phyloP scores from a whole-genome alignment of 768 basidiomycete genomes.

The Lactarius evosmus region DNA sequence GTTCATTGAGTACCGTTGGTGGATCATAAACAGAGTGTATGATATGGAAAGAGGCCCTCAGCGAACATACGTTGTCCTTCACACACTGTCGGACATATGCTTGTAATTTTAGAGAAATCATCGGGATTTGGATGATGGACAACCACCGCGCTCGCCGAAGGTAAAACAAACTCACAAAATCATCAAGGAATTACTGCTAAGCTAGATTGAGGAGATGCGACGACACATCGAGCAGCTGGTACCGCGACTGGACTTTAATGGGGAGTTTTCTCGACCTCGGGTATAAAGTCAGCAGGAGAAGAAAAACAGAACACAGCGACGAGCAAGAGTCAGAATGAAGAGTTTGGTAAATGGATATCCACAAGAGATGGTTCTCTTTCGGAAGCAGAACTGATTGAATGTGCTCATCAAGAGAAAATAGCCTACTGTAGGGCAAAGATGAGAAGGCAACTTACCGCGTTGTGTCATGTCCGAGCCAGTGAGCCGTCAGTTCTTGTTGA shows the following conservation, averaged over 20 bases:
- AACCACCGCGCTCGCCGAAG: background rate
- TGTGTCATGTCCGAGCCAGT: background rate
- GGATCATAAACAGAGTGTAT: background rate
- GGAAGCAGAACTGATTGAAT: slow-evolving; percentile 30
- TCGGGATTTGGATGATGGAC: slow-evolving; percentile 16
- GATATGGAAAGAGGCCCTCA: slow-evolving; percentile 21
- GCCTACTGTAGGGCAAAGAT: background rate
- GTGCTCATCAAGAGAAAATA: slow-evolving; percentile 20
- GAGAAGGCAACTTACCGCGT: slow-evolving; percentile 6
- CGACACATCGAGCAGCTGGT: slow-evolving; percentile 81
- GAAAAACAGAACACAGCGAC: background rate
- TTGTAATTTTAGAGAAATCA: slow-evolving; percentile 28
- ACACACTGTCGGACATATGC: slow-evolving; percentile 29
- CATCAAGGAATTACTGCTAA: background rate
- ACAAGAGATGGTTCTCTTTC: slow-evolving; percentile 30
- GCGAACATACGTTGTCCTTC: slow-evolving; percentile 31
- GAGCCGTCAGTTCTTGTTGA: background rate
- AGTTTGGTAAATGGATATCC: slow-evolving; percentile 25
- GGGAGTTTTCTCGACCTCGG: slow-evolving; percentile 54
- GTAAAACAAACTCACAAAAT: slow-evolving; percentile 15
- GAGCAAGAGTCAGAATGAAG: slow-evolving; percentile 15
- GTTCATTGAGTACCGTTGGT: slow-evolving; percentile 8
- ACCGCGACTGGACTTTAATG: slow-evolving; percentile 82
- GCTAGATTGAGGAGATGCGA: slow-evolving; percentile 46
- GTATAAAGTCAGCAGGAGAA: slow-evolving; percentile 3